These are phyloP conservation scores for Corchorus olitorius DNA, from an alignment of 345 rosid species.

Conservation along the genomic window DNA sequence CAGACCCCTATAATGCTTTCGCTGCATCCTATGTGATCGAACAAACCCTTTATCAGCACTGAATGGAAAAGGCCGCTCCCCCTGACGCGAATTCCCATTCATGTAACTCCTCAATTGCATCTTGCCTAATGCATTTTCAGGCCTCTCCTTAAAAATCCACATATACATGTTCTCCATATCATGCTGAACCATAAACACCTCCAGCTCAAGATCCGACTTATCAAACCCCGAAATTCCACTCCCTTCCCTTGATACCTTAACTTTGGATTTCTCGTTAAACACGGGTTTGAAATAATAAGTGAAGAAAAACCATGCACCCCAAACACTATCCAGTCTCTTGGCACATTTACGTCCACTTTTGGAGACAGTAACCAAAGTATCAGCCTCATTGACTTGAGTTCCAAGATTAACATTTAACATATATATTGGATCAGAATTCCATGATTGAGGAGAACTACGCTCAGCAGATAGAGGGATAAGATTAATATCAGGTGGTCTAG, in stretches of 20 bases:
- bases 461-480: conserved; percentile 77
- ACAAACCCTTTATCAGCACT: conserved; percentile 90
- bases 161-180: conserved; percentile 20
- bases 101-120: conserved; percentile 34
- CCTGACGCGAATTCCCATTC: conserved; percentile 99
- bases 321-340: conserved; percentile 19
- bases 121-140: conserved; percentile 15
- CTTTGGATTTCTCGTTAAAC: conserved; percentile 13
- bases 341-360: conserved; percentile 76
- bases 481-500: conserved; percentile 92
- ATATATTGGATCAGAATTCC: conserved; percentile 64
- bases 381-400: conserved; percentile 72
- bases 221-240: conserved; percentile 16
- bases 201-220: conserved; percentile 13
- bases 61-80: conserved; percentile 89
- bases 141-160: conserved; percentile 20
- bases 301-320: conserved; percentile 20
- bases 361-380: conserved; percentile 62
- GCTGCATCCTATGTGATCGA: conserved; percentile 96
- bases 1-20: conserved; percentile 94
- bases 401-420: conserved; percentile 81
- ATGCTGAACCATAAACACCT: conserved; percentile 13
- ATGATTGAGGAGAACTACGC: conserved; percentile 72
- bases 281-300: conserved; percentile 14
- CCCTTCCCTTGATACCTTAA: conserved; percentile 7